Base-by-base conservation (phyloP, 306 rosid genomes). In the Sicyos baderoa region DNA sequence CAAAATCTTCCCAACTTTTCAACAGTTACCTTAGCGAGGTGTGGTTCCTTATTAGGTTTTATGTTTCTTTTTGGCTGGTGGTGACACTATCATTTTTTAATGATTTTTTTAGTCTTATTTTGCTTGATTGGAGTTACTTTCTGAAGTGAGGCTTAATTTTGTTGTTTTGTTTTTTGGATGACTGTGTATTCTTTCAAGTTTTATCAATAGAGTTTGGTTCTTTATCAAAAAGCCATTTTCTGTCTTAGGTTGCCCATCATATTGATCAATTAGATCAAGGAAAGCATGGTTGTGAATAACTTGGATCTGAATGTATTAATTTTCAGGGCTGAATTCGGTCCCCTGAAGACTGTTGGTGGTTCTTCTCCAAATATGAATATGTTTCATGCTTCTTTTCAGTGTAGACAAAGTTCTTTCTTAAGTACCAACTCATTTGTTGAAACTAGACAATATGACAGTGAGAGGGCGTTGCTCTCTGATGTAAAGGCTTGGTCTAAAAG, bases 281-380 rank as follows among this genome's bases (percentile, higher is more conserved):
- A 15, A 13, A 49, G 7, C 25, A 14, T 48, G 55, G 50, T 44
- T 54, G 10, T 13, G 62, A 18, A 57, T 25, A 71, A 6, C 58
- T 68, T 16, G 19, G 63, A 18, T 7, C 74, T 53, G 77, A 55
- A 67, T 68, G 74, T 79, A 70, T 76, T 70, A 53, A 65, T 75
- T 79, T 71, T 76, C 88, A 91, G 92, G 78, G 72, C 74, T 57
- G 85, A 75, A 67, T 52, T 68, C 15, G 72, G 74, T 76, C 35
- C 81, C 48, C 13, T 76, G 48, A 83, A 71, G 77, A 61, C 52
- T 71, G 69, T 77, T 37, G 73, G 74, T 58, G 71, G 55, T 76
- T 70, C 76, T 35, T 77, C 75, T 25, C 72, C 50, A 52, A 70
- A 72, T 73, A 59, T 76, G 51, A 19, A 51, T 15, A 22, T 66